Evolutionary conservation across 2,329 filamentous ascomycete genomes (phyloP).

Genomic region (Ceratocystis colombiana): DNA sequence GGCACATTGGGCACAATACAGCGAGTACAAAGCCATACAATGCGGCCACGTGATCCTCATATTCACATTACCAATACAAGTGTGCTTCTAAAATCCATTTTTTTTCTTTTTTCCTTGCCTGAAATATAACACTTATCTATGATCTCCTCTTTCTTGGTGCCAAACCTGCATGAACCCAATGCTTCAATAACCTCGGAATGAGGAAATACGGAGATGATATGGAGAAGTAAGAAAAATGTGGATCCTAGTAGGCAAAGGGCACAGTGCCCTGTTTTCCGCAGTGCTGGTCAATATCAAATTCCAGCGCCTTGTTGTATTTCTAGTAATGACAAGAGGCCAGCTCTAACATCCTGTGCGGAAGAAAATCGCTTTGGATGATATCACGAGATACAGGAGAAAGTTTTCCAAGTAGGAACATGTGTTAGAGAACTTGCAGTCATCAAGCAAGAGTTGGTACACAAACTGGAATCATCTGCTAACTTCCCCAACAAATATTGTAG

Average conservation of each 20-base stretch:
- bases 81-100: neutral
- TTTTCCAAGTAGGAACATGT: neutral
- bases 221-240: neutral
- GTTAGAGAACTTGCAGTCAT: neutral
- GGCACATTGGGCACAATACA: neutral
- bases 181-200: neutral
- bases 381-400: neutral
- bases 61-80: neutral
- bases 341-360: neutral
- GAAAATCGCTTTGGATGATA: neutral
- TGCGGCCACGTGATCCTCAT: neutral
- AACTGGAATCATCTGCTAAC: neutral
- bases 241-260: neutral
- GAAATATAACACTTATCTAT: neutral
- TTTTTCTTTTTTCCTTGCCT: neutral
- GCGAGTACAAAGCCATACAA: neutral
- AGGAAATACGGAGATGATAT: neutral
- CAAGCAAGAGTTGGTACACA: neutral
- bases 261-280: neutral
- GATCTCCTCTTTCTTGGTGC: slow-evolving; percentile 4
- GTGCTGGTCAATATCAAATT: no score
- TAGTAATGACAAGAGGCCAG: neutral
- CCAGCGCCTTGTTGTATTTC: neutral
- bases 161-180: slow-evolving; percentile 12
- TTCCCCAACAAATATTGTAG: no score